A percentile compares a stretch with the other conserved stretches of the same genome.
phyloP scores from a whole-genome alignment of 2,329 filamentous ascomycete species.

The Chaetomium strumarium region DNA sequence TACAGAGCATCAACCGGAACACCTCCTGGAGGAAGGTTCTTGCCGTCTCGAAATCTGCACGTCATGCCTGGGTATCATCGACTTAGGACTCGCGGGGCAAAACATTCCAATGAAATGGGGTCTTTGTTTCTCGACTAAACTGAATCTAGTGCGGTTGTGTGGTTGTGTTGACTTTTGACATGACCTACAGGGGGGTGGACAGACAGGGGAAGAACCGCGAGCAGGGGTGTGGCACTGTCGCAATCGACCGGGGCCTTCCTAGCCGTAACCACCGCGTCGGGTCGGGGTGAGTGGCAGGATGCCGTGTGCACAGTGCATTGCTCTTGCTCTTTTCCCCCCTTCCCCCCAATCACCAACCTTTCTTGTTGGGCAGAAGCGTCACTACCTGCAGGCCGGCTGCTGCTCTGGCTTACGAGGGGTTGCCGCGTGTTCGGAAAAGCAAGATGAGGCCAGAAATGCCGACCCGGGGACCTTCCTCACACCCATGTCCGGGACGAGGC shows the following conservation, averaged over 20 bases:
- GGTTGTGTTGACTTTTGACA: too few species aligned
- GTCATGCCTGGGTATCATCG: conserved; percentile 1
- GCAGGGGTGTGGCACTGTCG: conserved; percentile 19
- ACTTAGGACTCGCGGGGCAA: neutral
- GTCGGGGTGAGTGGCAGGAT: conserved; percentile 9
- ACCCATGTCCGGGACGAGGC: neutral
- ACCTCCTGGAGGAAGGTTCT: neutral
- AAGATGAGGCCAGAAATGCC: neutral
- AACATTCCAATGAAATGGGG: neutral
- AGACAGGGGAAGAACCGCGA: conserved; percentile 10
- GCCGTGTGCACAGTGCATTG: neutral
- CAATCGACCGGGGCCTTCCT: conserved; percentile 23
- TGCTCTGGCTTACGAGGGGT: conserved; percentile 1
- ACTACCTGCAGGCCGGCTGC: conserved; percentile 8
- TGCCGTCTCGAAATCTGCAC: conserved; percentile 10
- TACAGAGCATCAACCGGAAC: neutral
- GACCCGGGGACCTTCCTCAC: neutral
- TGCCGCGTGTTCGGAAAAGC: neutral
- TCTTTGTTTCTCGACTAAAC: conserved; percentile 10
- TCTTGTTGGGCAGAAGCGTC: conserved; percentile 2
- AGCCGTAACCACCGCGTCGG: conserved; percentile 23
- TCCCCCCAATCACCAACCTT: conserved; percentile 3
- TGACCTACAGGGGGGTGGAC: conserved; percentile 3
- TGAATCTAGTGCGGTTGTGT: conserved; percentile 4
- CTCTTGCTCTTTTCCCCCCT: too few species aligned